Evolutionary conservation across 1,284 basidiomycete species (phyloP).

Genomic region (Cutaneotrichosporon cavernicola): DNA sequence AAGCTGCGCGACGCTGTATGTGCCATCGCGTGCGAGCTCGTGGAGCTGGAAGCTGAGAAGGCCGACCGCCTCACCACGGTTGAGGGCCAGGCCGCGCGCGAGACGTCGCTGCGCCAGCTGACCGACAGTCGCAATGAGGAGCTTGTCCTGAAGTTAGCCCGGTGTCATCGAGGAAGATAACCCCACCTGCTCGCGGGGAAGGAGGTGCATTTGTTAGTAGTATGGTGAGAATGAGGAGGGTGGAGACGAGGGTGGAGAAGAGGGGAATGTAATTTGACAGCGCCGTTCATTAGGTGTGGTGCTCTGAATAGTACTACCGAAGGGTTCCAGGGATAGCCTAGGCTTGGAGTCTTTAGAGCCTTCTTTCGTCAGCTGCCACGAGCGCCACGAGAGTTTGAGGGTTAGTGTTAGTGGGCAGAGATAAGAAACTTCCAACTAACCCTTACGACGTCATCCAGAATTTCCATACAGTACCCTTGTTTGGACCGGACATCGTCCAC

Average conservation of each 20-base stretch:
- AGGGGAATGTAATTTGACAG: no score
- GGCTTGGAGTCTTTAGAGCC: no score
- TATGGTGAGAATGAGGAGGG: background rate
- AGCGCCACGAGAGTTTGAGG: background rate
- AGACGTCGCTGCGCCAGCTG: conserved; percentile 90
- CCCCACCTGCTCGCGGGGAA: conserved; percentile 46
- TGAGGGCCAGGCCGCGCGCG: conserved; percentile 82
- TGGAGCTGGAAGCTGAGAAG: conserved; percentile 89
- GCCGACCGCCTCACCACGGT: conserved; percentile 82
- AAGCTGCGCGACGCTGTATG: conserved; percentile 79
- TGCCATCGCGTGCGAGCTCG: conserved; percentile 91
- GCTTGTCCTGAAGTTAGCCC: conserved; percentile 50
- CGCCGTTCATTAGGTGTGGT: background rate
- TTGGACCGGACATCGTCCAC: background rate
- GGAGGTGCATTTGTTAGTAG: conserved; percentile 39
- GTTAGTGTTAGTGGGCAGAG: background rate
- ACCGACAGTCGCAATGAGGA: conserved; percentile 63
- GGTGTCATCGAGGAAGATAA: background rate
- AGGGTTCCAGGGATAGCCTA: no score
- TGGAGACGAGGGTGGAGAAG: background rate
- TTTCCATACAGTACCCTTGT: no score
- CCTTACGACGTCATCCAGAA: background rate
- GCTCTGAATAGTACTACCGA: background rate
- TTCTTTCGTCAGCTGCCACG: no score
- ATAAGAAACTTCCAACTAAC: background rate